Conservation (phyloP, 345 rosid species). For the Lepidium aucheri region DNA sequence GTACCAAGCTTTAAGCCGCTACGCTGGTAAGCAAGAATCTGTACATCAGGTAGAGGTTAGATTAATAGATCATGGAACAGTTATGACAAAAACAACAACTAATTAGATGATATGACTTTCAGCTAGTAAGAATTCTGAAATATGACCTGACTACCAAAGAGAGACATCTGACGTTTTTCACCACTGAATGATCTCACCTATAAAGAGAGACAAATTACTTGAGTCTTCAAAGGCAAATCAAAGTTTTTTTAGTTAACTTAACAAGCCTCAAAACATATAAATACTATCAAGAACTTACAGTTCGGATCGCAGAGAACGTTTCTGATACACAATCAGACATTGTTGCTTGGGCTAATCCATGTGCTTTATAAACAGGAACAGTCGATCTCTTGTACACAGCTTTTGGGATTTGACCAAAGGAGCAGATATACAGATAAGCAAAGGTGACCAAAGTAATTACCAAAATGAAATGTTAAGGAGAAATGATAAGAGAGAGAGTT, state of each 20-base stretch:
- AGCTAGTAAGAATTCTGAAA: background rate
- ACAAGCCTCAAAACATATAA: background rate
- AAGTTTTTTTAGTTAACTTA: background rate
- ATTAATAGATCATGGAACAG: background rate
- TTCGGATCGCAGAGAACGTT: conserved; percentile 90
- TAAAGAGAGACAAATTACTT: conserved; percentile 11
- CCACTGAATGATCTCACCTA: conserved; percentile 99
- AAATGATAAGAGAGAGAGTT: conserved; percentile 2
- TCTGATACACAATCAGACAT: conserved; percentile 90
- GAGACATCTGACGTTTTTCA: conserved; percentile 82
- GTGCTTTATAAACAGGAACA: conserved; percentile 71
- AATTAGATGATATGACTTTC: background rate
- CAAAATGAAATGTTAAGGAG: background rate
- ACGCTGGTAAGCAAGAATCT: conserved; percentile 76
- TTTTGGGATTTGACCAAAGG: conserved; percentile 15
- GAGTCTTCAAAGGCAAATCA: conserved; percentile 6
- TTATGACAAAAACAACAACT: background rate
- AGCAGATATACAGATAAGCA: conserved; percentile 25
- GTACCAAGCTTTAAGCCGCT: conserved; percentile 93
- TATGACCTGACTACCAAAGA: conserved; percentile 75
- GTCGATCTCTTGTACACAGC: conserved; percentile 89
- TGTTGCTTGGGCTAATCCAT: conserved; percentile 86
- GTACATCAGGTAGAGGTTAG: conserved; percentile 24
- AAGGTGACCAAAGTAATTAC: conserved; percentile 4
- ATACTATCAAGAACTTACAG: conserved; percentile 45